Conservation (phyloP, 2,329 filamentous ascomycete species). For the Teratosphaeria pseudoeucalypti region DNA sequence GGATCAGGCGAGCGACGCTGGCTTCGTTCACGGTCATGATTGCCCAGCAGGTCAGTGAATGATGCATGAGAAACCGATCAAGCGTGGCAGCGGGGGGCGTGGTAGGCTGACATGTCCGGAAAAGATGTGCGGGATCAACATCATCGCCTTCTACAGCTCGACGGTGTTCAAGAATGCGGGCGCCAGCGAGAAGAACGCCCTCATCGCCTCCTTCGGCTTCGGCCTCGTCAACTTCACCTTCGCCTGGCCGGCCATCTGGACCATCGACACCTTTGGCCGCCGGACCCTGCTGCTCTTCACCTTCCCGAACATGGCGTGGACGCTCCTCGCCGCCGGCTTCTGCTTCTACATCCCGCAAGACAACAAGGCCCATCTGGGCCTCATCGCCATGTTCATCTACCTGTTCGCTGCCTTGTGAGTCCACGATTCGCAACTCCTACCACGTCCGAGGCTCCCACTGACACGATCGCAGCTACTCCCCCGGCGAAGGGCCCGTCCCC, state of each 20-base stretch:
- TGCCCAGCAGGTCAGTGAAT: constrained; percentile 20
- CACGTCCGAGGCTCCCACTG: not conserved
- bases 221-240: constrained; percentile 37
- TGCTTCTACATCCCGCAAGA: constrained; percentile 41
- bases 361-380: constrained; percentile 31
- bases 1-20: constrained; percentile 23
- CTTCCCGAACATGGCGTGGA: constrained; percentile 42
- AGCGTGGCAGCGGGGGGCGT: too few relatives aligned
- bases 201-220: constrained; percentile 34
- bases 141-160: constrained; percentile 22
- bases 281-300: constrained; percentile 40
- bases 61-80: not conserved
- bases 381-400: constrained; percentile 41
- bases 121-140: constrained; percentile 8
- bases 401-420: constrained; percentile 35
- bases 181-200: constrained; percentile 24
- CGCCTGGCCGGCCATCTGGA: constrained; percentile 25
- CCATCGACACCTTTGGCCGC: constrained; percentile 39
- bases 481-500: constrained; percentile 34
- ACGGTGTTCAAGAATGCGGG: constrained; percentile 26
- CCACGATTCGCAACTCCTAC: not conserved
- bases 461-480: constrained; percentile 18
- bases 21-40: constrained; percentile 26
- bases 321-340: constrained; percentile 38
- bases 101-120: not conserved